Evolutionary conservation across 495 filamentous ascomycete species (phyloP), one percentile per base, ranked within the genome.

Genomic region (Lasiosphaeria ovina): DNA sequence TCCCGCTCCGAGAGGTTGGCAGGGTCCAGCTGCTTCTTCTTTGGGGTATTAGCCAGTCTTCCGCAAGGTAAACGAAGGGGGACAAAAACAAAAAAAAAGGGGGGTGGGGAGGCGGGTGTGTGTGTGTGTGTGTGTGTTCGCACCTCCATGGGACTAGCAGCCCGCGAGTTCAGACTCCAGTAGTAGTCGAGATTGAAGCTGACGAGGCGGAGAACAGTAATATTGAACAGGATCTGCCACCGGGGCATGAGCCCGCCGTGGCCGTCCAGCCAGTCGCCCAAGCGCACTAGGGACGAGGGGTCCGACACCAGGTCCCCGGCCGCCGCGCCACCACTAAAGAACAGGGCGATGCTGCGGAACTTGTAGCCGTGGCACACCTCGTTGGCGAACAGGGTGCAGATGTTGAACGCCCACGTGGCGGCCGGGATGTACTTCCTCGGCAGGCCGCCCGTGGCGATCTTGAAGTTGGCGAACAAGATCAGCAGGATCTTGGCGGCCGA

Each of bases 11-110:
- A 93, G 14, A 98, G 82, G 63, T 85, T 82, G 50, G 89, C 77
- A 16, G 89, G 89, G 80, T 98, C 92, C 54, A 96, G 83, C 80
- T 94, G 90, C 72, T 97, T 98, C 93, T 97, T 98, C 95, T 98
- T 96, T 76, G 79, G 81, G 63, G 76, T 66, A 79, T 92, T 77
- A 90, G 89, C 73, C 6, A 1, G 9, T 5, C 31, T 24, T 24
- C 24, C 24, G 24, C 24, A 24, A 24, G 24, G 24, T 24, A 24
- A 24, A 24, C 0, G 24, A 24, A 7, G 6, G 36, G 6, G 33
- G n/a, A 7, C 8, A 38, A 8, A 32, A n/a, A 4, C 34, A 9
- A 34, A 6, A 24, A 17, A 8, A 6, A 24, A 17, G 3, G 17
- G 48, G 53, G 5, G 35, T 8, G 32, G 24, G 11, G 1, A 24